Evolutionary conservation across 2,329 filamentous ascomycete species (phyloP), one percentile per base, ranked within the genome.

Genomic region (Cordyceps militaris): DNA sequence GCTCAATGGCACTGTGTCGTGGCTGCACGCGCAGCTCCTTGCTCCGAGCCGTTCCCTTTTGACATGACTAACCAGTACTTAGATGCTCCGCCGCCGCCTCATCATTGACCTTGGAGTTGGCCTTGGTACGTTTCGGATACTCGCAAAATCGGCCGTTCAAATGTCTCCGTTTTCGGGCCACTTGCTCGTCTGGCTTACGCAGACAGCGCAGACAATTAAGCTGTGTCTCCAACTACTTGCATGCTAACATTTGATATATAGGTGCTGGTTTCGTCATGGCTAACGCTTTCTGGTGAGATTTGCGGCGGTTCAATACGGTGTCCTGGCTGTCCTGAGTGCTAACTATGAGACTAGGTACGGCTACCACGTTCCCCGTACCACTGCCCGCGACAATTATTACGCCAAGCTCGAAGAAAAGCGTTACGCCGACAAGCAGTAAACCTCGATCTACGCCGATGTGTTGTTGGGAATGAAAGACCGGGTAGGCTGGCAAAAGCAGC

Each of bases 81-180:
- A 84, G 81, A 84, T 84, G 78, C 78, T 84, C 71, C 79, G 80
- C 73, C 76, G 80, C 70, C 75, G 76, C 70, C 79, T 84, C 69
- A 74, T 84, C 67, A 69, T 78, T 63, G 81, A 84, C 68, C 74
- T 84, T 60, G 67, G 73, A 59, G 76, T 84, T 67, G 79, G 74
- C 62, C 74, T 84, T 59, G 79, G 81, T 84, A 76, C 61, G 80
- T 74, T 23, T n/a, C n/a, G 23, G n/a, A 49, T 49, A 10, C 24
- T 16, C 40, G 28, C 47, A 10, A 19, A 19, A 19, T 36, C 14
- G 16, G 24, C 14, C 7, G 8, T 13, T 38, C 34, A 23, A 56
- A 5, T 43, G 7, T 23, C 6, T 21, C 10, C 19, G 28, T 5
- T 8, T 9, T 38, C 11, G 7, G 7, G 16, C 30, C 42, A 6